phyloP scores from a whole-genome alignment of 2,329 filamentous ascomycete species.

The Chaetomiaceae sp. region DNA sequence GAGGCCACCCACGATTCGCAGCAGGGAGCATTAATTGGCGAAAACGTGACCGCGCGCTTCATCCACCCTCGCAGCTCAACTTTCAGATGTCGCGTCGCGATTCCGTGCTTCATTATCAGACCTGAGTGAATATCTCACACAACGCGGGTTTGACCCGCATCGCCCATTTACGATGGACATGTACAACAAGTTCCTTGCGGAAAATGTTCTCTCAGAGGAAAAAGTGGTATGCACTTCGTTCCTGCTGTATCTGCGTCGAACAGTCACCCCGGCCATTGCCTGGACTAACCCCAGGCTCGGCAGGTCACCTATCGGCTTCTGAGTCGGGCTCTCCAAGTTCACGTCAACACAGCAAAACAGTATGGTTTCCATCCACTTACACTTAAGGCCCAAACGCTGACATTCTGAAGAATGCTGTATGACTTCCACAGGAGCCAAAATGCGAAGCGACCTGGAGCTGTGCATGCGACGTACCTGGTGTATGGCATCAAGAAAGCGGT shows the following conservation, averaged over 20 bases:
- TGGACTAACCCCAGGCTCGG: background rate
- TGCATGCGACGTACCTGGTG: conserved; percentile 91
- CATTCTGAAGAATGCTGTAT: conserved; percentile 63
- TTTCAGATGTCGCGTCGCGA: conserved; percentile 4
- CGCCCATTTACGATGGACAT: conserved; percentile 43
- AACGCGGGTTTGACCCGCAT: background rate
- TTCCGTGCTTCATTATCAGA: background rate
- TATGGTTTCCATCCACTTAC: conserved; percentile 42
- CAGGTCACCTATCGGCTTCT: conserved; percentile 84
- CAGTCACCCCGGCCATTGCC: background rate
- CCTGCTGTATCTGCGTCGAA: conserved; percentile 1
- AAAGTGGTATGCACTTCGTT: conserved; percentile 50
- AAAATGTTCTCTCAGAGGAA: conserved; percentile 69
- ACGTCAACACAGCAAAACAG: conserved; percentile 87
- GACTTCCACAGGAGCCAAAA: conserved; percentile 80
- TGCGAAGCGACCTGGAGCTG: conserved; percentile 60
- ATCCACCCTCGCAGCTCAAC: background rate
- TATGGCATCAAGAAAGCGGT: conserved; percentile 56
- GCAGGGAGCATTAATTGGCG: conserved; percentile 10
- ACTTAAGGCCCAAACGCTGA: conserved; percentile 2
- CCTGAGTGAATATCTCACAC: background rate
- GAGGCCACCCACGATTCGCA: background rate
- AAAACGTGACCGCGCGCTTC: conserved; percentile 24
- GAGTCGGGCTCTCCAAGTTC: conserved; percentile 74
- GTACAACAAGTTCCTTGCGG: conserved; percentile 66